A percentile compares a stretch with the other conserved stretches of the same genome.
phyloP scores from a whole-genome alignment of 2,329 filamentous ascomycete genomes.

The Hyphodiscus sp. region DNA sequence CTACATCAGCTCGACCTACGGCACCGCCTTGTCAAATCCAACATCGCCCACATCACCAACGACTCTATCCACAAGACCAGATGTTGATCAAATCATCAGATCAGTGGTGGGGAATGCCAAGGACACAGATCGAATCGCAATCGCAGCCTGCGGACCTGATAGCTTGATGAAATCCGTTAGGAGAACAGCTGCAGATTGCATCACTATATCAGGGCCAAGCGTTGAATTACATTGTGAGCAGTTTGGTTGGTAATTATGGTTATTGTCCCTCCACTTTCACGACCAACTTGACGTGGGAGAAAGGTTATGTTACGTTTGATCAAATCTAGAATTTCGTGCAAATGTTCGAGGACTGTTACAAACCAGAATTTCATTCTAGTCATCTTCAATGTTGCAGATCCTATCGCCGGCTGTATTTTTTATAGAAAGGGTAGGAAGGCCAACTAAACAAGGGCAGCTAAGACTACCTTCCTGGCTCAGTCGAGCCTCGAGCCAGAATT shows the following conservation, averaged over 20 bases:
- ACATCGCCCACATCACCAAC: not conserved
- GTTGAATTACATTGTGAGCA: conserved; percentile 43
- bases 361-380: too few species aligned
- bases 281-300: too few species aligned
- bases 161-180: conserved; percentile 38
- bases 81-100: conserved; percentile 31
- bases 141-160: conserved; percentile 42
- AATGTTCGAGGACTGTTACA: too few species aligned
- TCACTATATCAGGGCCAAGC: conserved; percentile 37
- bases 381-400: too few species aligned
- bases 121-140: conserved; percentile 34
- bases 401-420: too few species aligned
- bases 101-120: conserved; percentile 30
- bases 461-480: too few species aligned
- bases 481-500: too few species aligned
- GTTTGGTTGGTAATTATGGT: conserved; percentile 12
- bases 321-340: too few species aligned
- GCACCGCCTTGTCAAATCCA: not conserved
- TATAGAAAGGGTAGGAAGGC: too few species aligned
- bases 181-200: conserved; percentile 37
- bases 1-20: not conserved
- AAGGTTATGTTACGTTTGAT: too few species aligned
- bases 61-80: not conserved
- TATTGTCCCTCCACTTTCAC: too few species aligned
- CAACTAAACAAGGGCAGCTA: too few species aligned